These are phyloP conservation scores for Wolfiporia cocos DNA, from an alignment of 1,284 basidiomycete species.

Conservation along the genomic window DNA sequence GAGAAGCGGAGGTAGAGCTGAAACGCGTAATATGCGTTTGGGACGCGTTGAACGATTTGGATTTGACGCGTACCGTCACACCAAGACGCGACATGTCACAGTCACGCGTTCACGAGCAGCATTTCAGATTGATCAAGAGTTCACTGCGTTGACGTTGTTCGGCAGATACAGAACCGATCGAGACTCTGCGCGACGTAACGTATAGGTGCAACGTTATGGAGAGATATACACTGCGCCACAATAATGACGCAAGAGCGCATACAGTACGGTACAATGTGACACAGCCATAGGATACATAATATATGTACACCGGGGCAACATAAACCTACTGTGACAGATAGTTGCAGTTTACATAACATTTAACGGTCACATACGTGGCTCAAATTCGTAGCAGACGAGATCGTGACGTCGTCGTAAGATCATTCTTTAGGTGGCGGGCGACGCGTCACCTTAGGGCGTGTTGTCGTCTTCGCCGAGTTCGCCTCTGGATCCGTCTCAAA, in stretches of 20 bases:
- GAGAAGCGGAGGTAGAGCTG: neutral
- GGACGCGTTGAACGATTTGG: too few relatives aligned
- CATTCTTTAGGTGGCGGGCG: slow-evolving; percentile 42
- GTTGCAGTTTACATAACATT: slow-evolving; percentile 2
- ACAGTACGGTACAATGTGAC: too few relatives aligned
- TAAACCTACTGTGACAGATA: neutral
- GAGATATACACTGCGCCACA: too few relatives aligned
- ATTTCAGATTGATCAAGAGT: neutral
- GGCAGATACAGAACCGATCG: neutral
- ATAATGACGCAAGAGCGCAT: too few relatives aligned
- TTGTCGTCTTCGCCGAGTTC: slow-evolving; percentile 35
- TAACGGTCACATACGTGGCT: slow-evolving; percentile 6
- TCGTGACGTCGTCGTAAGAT: neutral
- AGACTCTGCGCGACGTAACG: too few relatives aligned
- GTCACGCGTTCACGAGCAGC: slow-evolving; percentile 3
- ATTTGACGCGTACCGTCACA: slow-evolving; percentile 4
- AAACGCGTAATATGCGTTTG: slow-evolving; percentile 4
- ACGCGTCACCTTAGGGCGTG: too few relatives aligned
- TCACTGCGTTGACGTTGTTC: neutral
- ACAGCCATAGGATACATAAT: too few relatives aligned
- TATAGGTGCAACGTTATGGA: too few relatives aligned
- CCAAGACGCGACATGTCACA: slow-evolving; percentile 9
- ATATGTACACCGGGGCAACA: neutral
- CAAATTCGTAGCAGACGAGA: slow-evolving; percentile 4
- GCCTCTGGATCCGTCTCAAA: slow-evolving; percentile 37